These are phyloP conservation scores for Gossypium longicalyx DNA, from an alignment of 345 rosid species.

Conservation along the genomic window DNA sequence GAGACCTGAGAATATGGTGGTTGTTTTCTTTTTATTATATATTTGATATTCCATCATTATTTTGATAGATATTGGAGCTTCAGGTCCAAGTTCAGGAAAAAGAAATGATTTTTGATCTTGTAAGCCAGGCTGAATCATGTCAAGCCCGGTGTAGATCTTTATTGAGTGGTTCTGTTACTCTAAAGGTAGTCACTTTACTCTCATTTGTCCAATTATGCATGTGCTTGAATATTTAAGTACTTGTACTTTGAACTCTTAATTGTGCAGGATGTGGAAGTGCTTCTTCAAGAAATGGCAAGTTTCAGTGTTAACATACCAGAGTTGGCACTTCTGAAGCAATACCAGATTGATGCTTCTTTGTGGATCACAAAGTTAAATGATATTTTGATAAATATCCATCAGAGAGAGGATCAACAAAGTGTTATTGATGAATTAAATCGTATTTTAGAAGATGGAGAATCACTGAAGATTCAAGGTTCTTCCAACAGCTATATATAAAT, in stretches of 20 bases:
- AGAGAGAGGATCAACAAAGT: constrained; percentile 53
- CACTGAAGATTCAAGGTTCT: constrained; percentile 73
- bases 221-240: background rate
- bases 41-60: constrained; percentile 16
- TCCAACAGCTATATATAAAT: constrained; percentile 3
- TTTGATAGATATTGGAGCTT: constrained; percentile 61
- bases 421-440: constrained; percentile 57
- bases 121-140: constrained; percentile 53
- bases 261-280: constrained; percentile 54
- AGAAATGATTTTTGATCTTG: constrained; percentile 45
- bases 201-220: constrained; percentile 5
- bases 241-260: constrained; percentile 16
- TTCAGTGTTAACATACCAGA: constrained; percentile 57
- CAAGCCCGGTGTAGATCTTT: constrained; percentile 47
- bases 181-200: constrained; percentile 41
- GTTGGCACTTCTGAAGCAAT: constrained; percentile 65
- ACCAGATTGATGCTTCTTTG: constrained; percentile 43
- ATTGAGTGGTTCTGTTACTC: constrained; percentile 44
- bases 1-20: background rate
- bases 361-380: constrained; percentile 56
- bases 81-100: constrained; percentile 63
- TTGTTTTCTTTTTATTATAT: constrained; percentile 10
- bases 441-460: constrained; percentile 57
- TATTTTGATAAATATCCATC: constrained; percentile 43
- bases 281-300: constrained; percentile 51